These are phyloP conservation scores for Penicillium lagena DNA, from an alignment of 495 filamentous ascomycete species.

Conservation along the genomic window DNA sequence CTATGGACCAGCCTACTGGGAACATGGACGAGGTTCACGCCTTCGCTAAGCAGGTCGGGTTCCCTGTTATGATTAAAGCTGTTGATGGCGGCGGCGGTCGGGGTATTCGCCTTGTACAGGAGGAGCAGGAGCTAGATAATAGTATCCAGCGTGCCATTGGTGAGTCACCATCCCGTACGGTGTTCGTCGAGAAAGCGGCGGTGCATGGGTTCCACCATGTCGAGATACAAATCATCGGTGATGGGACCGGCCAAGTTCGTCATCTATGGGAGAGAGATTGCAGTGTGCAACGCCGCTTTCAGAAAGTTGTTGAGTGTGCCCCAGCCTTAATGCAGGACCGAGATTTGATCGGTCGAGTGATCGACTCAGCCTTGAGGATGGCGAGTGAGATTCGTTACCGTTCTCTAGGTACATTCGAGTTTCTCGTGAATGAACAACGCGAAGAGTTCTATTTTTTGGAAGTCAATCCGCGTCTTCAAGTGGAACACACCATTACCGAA, in stretches of 20 bases:
- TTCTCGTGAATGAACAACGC: constrained; percentile 49
- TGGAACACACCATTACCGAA: constrained; percentile 51
- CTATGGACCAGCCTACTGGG: constrained; percentile 36
- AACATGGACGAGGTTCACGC: constrained; percentile 26
- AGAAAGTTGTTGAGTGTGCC: constrained; percentile 48
- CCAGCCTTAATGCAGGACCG: constrained; percentile 35
- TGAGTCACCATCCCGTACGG: constrained; percentile 44
- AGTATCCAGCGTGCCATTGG: constrained; percentile 37
- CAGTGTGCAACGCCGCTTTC: constrained; percentile 51
- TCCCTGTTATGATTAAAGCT: constrained; percentile 54
- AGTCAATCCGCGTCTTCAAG: constrained; percentile 56
- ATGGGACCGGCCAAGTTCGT: constrained; percentile 42
- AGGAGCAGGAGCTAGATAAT: constrained; percentile 28
- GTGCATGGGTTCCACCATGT: constrained; percentile 48
- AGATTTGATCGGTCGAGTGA: constrained; percentile 27
- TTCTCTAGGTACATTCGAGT: constrained; percentile 56
- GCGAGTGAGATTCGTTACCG: constrained; percentile 40
- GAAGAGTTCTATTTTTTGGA: constrained; percentile 58
- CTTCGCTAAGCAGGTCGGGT: constrained; percentile 40
- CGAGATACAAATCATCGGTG: constrained; percentile 54
- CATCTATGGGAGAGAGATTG: constrained; percentile 55
- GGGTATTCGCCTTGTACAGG: constrained; percentile 38
- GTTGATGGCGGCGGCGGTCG: constrained; percentile 48
- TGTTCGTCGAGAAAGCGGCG: constrained; percentile 49
- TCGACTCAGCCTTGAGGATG: constrained; percentile 37